Conservation (phyloP, 177 flowering plant species). For the Vitis hybrid region DNA sequence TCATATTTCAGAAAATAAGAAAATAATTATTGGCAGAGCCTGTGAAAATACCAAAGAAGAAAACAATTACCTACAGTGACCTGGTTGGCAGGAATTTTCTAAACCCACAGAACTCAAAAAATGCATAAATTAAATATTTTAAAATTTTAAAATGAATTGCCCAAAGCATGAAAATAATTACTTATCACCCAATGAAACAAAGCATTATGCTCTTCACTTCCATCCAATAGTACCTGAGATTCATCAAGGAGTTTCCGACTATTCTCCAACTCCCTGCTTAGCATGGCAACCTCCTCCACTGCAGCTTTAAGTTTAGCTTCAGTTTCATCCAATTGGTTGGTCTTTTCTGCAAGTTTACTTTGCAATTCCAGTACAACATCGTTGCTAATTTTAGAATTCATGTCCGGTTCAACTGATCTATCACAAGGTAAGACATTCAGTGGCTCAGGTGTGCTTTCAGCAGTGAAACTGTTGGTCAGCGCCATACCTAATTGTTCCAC, state of each 20-base stretch:
- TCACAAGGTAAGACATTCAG: conserved; percentile 35
- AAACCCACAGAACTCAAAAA: no score
- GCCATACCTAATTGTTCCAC: conserved; percentile 35
- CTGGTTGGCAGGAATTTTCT: no score
- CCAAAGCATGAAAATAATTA: no score
- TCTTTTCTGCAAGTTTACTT: conserved; percentile 61
- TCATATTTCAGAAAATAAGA: no score
- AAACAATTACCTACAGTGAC: no score
- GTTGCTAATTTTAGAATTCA: conserved; percentile 32
- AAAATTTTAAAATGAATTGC: no score
- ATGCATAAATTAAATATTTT: no score
- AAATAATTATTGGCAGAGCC: no score
- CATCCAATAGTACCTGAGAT: conserved; percentile 70
- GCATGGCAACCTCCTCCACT: conserved; percentile 60
- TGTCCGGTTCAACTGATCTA: conserved; percentile 28
- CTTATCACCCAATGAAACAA: no score
- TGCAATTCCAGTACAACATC: conserved; percentile 58
- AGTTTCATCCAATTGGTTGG: conserved; percentile 55
- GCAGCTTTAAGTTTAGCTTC: conserved; percentile 67
- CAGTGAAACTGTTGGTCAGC: conserved; percentile 43
- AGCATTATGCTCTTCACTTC: no score
- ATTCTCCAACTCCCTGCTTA: conserved; percentile 70
- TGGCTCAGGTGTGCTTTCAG: conserved; percentile 50
- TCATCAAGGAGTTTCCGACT: conserved; percentile 84
- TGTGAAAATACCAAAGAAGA: no score